Base-by-base conservation (phyloP, 2,329 filamentous ascomycete species). In the Penicillium brevicompactum region DNA sequence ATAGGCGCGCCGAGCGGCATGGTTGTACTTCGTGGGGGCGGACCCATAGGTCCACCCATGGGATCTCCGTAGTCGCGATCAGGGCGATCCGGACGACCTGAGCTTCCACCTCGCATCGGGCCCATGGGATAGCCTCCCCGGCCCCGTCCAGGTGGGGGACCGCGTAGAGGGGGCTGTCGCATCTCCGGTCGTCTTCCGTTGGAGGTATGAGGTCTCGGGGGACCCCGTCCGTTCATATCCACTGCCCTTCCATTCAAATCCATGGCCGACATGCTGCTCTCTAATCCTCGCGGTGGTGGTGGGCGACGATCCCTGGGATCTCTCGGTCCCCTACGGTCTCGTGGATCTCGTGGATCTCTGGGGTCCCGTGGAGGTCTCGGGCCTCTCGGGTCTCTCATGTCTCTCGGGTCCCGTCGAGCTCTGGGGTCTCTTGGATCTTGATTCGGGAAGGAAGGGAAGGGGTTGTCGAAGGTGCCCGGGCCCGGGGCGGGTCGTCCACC, bases 391-490 rank as follows among this genome's bases (percentile, higher is more conserved):
- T 43, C 41, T 22, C 41, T 24, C 22, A 27, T 27, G 8, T 27
- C 24, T 27, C 24, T 27, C 24, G 24, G 24, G 24, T 27, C 24
- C 8, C 24, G 24, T 27, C 24, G 24, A 27, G 24, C 24, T 27
- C 24, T 27, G 24, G 41, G 41, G 9, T 37, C 49, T 52, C 44
- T 48, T n/a, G 50, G 50, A 21, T 53, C 50, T 44, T 46, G 51
- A 14, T 38, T 43, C 45, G 63, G 74, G 57, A 69, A 80, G 5
- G 73, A 66, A 24, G 80, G 79, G 52, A 82, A 82, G 3, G 80
- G 80, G 59, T 77, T 80, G 53, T 83, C 81, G 69, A 75, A 82
- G 27, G 71, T 73, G 70, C 43, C 77, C 46, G 70, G 70, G 71
- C 32, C 77, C 46, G 70, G 70, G 3, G 72, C 74, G 34, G 62